phyloP scores from a whole-genome alignment of 2,329 filamentous ascomycete genomes.

The Colletotrichum tofieldiae region DNA sequence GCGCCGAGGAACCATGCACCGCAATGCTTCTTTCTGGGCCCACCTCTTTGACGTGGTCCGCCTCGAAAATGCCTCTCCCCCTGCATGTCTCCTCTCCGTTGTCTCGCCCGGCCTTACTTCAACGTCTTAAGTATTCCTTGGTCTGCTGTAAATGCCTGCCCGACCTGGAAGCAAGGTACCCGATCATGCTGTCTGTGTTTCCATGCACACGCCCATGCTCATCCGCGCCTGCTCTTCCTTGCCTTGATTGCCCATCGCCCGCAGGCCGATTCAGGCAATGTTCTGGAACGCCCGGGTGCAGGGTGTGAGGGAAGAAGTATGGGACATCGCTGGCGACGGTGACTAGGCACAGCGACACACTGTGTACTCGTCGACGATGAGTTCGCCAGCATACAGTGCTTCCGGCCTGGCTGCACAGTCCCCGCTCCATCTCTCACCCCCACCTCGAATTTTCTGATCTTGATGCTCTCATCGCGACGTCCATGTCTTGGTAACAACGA shows the following conservation, averaged over 20 bases:
- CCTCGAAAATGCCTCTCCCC: neutral
- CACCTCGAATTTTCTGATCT: constrained; percentile 40
- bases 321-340: neutral
- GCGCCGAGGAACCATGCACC: neutral
- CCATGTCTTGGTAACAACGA: constrained; percentile 1
- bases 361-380: rapidly evolving
- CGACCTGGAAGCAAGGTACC: neutral
- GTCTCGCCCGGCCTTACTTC: neutral
- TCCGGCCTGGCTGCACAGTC: neutral
- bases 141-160: neutral
- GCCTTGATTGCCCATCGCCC: neutral
- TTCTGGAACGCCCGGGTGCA: constrained; percentile 21
- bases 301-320: neutral
- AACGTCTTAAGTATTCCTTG: neutral
- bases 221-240: constrained; percentile 8
- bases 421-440: constrained; percentile 24
- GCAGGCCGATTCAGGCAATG: constrained; percentile 27
- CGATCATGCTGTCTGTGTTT: neutral
- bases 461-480: constrained; percentile 30
- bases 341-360: neutral
- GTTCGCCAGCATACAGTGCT: neutral
- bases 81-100: neutral
- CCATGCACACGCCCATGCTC: neutral
- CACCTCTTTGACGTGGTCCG: neutral
- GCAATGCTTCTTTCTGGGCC: neutral